Evolutionary conservation across 2,329 filamentous ascomycete species (phyloP), one percentile per base, ranked within the genome.

Genomic region (Phaeoacremonium minimum): DNA sequence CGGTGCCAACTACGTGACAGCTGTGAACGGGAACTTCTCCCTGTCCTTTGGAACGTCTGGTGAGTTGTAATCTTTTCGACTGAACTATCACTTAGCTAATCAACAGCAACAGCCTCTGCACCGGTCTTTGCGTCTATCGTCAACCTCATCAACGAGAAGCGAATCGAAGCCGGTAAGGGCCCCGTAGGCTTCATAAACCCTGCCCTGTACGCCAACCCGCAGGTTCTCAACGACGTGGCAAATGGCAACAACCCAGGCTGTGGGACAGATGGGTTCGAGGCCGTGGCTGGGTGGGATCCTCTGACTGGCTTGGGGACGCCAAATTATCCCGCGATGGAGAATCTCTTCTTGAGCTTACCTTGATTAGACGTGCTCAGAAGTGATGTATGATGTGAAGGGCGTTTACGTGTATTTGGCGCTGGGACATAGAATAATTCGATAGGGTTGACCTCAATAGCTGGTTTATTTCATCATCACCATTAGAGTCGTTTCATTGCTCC

Each of bases 41-140:
- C 54, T 67, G 18, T 61, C 68, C 1, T 72, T 61, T 33, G 75
- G 73, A 12, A 79, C 75, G 1, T 72, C 66, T 13, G 48, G 50
- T 46, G 29, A 34, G 46, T 28, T 18, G 22, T 26, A 9, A 26
- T 40, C 7, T 22, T 13, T 1, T 28, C n/a, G n/a, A n/a, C n/a
- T n/a, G n/a, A n/a, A n/a, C n/a, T n/a, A n/a, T n/a, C n/a, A n/a
- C n/a, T n/a, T n/a, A n/a, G n/a, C n/a, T n/a, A n/a, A n/a, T n/a
- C n/a, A n/a, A n/a, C n/a, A n/a, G n/a, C n/a, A n/a, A 11, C 20
- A 33, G 56, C 54, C 20, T 52, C 57, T 6, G 55, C 55, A 5
- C 60, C 60, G 3, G 49, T 56, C 12, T 55, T 61, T n/a, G 57
- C 47, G 5, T 47, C 48, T 22, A 56, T 66, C 36, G 43, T 63